Conservation (phyloP, 345 rosid genomes). For the Physaria fendleri region DNA sequence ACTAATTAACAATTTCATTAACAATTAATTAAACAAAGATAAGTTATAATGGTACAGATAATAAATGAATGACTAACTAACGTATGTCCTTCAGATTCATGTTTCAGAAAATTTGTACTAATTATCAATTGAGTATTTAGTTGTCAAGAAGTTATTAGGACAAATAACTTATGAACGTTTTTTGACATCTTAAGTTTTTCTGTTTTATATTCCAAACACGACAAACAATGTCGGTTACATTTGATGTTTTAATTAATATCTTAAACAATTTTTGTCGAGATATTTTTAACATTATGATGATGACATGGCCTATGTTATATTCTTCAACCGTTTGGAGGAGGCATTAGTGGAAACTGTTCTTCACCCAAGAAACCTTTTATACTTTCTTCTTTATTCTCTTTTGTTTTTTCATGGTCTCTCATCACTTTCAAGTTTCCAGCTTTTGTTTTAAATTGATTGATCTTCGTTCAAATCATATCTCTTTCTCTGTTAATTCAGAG, state of each 20-base stretch:
- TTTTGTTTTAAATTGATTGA: background rate
- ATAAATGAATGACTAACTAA: background rate
- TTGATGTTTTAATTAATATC: background rate
- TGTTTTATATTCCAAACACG: background rate
- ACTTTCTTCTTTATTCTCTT: background rate
- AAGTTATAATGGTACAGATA: background rate
- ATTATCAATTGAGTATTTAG: background rate
- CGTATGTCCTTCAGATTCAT: background rate
- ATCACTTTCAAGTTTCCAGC: background rate
- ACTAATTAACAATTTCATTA: background rate
- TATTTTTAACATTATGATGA: background rate
- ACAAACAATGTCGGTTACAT: background rate
- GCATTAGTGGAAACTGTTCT: background rate
- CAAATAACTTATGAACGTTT: background rate
- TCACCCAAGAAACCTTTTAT: background rate
- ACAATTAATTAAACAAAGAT: background rate
- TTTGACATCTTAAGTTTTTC: background rate
- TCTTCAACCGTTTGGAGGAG: background rate
- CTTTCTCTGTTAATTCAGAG: background rate
- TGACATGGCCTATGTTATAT: background rate
- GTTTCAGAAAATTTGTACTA: background rate
- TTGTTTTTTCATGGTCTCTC: background rate
- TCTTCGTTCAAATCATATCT: background rate
- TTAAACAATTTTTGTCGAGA: background rate
- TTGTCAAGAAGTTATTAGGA: background rate